phyloP scores from a whole-genome alignment of 2,329 filamentous ascomycete species.

The Colletotrichum sp. region DNA sequence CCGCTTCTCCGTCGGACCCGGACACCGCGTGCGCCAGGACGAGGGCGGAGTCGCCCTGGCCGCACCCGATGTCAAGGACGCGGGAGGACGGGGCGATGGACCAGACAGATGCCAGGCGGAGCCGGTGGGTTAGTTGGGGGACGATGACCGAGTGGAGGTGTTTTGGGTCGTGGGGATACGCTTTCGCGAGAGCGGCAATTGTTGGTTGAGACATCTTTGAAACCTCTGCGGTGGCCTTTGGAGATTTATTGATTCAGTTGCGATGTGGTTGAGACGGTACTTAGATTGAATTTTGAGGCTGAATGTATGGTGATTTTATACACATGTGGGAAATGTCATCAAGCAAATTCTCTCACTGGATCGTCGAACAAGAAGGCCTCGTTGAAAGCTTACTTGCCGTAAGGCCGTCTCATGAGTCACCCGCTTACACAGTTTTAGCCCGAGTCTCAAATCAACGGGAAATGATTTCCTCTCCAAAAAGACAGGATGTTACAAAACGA shows the following conservation, averaged over 20 bases:
- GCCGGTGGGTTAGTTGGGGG: constrained; percentile 15
- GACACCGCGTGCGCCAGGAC: constrained; percentile 12
- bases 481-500: not conserved
- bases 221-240: not conserved
- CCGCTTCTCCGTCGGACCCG: not conserved
- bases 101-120: constrained; percentile 14
- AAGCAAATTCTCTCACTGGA: not conserved
- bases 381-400: not conserved
- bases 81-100: constrained; percentile 6
- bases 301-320: not conserved
- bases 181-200: not conserved
- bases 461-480: not conserved
- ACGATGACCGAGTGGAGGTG: constrained; percentile 1
- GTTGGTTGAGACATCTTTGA: not conserved
- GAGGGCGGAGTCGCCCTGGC: constrained; percentile 18
- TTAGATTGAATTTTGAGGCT: not conserved
- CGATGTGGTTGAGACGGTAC: not conserved
- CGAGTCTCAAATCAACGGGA: not conserved
- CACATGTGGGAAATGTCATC: not conserved
- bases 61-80: constrained; percentile 22
- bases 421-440: not conserved
- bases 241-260: not conserved
- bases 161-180: constrained; percentile 8
- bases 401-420: not conserved
- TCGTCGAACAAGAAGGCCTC: not conserved